Evolutionary conservation across 2,329 filamentous ascomycete genomes (phyloP).

Genomic region (Purpureocillium takamizusanense): DNA sequence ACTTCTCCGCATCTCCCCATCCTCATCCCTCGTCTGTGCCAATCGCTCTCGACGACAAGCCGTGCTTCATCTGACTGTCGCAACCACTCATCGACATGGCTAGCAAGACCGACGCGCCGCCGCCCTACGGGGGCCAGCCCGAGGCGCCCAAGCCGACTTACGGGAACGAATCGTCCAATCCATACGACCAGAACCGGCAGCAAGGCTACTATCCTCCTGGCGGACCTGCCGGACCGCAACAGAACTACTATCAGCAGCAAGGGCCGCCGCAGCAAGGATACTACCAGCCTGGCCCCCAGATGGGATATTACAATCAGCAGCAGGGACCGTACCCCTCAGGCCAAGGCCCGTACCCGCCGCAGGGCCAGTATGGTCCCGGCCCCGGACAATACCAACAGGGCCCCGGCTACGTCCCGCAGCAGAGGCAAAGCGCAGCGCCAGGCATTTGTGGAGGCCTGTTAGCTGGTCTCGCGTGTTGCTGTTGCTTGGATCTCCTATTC

Average conservation of each 20-base stretch:
- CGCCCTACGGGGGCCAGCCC: slow-evolving; percentile 33
- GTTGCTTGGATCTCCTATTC: slow-evolving; percentile 49
- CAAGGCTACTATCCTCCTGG: slow-evolving; percentile 16
- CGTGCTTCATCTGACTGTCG: no score
- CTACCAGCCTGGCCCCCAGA: slow-evolving; percentile 31
- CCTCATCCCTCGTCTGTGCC: not conserved
- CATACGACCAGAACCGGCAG: slow-evolving; percentile 8
- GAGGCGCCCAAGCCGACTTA: slow-evolving; percentile 34
- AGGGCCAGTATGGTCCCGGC: slow-evolving; percentile 24
- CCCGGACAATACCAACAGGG: slow-evolving; percentile 25
- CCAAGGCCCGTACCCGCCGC: slow-evolving; percentile 24
- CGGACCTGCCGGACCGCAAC: slow-evolving; percentile 16
- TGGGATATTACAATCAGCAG: slow-evolving; percentile 34
- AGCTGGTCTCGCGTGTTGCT: slow-evolving; percentile 46
- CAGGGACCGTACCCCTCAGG: slow-evolving; percentile 22
- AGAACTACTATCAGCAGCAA: slow-evolving; percentile 18
- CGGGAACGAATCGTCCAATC: slow-evolving; percentile 24
- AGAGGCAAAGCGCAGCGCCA: slow-evolving; percentile 20
- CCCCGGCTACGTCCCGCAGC: slow-evolving; percentile 26
- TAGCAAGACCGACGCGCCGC: slow-evolving; percentile 39
- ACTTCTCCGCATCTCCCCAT: not conserved
- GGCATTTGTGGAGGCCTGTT: slow-evolving; percentile 36
- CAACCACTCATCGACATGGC: slow-evolving; percentile 23
- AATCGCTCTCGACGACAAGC: no score
- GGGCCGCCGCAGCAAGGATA: slow-evolving; percentile 22